A percentile compares a stretch with the other conserved stretches of the same genome.
phyloP scores from a whole-genome alignment of 106 monocot species.

The Chionographis japonica region DNA sequence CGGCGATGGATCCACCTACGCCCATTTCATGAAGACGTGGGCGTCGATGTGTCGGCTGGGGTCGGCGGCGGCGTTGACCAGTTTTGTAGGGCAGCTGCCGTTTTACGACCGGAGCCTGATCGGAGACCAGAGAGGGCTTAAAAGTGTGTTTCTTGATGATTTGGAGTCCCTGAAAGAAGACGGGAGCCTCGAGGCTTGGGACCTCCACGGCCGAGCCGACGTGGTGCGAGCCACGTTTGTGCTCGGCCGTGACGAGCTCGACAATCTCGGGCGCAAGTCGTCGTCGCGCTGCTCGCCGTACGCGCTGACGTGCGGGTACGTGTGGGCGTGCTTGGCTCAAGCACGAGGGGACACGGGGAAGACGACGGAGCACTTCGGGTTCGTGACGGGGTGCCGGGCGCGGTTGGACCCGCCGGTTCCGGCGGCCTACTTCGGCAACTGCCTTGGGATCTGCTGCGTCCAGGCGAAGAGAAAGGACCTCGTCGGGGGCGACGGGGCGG shows the following conservation, averaged over 20 bases:
- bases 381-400: constrained; percentile 24
- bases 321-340: constrained; percentile 29
- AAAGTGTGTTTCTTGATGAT: neutral
- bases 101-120: constrained; percentile 14
- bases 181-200: too few species aligned
- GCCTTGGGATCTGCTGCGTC: constrained; percentile 23
- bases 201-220: too few species aligned
- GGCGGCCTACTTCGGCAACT: constrained; percentile 48
- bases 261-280: too few species aligned
- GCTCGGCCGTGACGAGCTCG: too few species aligned
- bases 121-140: constrained; percentile 9
- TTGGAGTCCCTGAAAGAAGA: too few species aligned
- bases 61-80: neutral
- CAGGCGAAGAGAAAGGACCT: constrained; percentile 21
- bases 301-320: constrained; percentile 17
- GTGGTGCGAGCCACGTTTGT: too few species aligned
- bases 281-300: neutral
- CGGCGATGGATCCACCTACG: constrained; percentile 28
- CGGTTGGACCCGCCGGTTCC: constrained; percentile 20
- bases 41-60: constrained; percentile 11
- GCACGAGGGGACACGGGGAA: neutral
- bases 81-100: neutral
- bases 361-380: constrained; percentile 15
- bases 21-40: constrained; percentile 35
- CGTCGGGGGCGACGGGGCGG: constrained; percentile 11